Percentiles rank a stretch among this genome's conserved stretches.
phyloP scores from a whole-genome alignment of 169 alveolate species.

The Cryptosporidium canis region DNA sequence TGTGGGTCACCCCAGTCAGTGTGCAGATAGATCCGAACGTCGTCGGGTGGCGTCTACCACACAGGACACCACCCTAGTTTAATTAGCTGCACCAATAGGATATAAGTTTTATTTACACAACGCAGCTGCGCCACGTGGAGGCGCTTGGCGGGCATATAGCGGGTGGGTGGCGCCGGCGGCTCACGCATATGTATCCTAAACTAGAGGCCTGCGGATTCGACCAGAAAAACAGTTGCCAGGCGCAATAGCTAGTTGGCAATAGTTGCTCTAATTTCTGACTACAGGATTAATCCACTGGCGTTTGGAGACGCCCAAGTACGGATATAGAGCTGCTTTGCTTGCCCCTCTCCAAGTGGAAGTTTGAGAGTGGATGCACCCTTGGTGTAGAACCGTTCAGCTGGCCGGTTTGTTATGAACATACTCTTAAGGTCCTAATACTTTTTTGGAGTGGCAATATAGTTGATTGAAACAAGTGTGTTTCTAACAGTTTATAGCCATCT shows the following conservation, averaged over 20 bases:
- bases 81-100: too few relatives aligned
- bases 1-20: too few relatives aligned
- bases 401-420: neutral
- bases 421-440: neutral
- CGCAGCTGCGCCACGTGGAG: too few relatives aligned
- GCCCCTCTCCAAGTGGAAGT: conserved; percentile 6
- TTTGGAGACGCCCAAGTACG: conserved; percentile 4
- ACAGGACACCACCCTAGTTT: too few relatives aligned
- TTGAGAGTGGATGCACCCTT: conserved; percentile 21
- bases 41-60: too few relatives aligned
- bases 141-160: neutral
- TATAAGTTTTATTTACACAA: too few relatives aligned
- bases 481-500: neutral
- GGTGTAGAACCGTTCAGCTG: neutral
- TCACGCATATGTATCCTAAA: conserved; percentile 13
- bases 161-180: neutral
- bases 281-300: neutral
- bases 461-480: neutral
- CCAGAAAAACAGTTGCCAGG: neutral
- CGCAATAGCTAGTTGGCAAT: neutral
- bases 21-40: too few relatives aligned
- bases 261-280: neutral
- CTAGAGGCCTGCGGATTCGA: conserved; percentile 14
- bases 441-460: neutral
- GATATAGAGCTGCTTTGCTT: neutral